Evolutionary conservation across 305 asterid genomes (phyloP).

Genomic region (Fraxinus sp.): DNA sequence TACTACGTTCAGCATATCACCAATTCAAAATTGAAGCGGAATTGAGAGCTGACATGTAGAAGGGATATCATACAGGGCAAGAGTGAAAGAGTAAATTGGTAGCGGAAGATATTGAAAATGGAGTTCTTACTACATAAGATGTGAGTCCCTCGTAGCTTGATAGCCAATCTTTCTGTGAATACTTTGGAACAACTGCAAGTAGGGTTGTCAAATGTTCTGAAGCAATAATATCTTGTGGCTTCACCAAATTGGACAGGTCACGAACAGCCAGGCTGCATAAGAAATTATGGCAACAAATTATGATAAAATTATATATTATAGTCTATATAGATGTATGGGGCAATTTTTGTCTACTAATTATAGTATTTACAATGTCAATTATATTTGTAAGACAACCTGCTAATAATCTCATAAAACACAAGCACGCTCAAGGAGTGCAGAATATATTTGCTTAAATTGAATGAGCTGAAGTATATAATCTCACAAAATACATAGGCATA

Average conservation of each 20-base stretch:
- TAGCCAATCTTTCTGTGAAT: constrained; percentile 95
- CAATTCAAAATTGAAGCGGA: not conserved
- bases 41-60: constrained; percentile 13
- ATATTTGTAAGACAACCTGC: not conserved
- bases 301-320: not conserved
- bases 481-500: constrained; percentile 26
- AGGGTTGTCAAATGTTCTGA: constrained; percentile 88
- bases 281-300: constrained; percentile 5
- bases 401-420: constrained; percentile 8
- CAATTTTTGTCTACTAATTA: not conserved
- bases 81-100: not conserved
- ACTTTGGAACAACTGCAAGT: constrained; percentile 77
- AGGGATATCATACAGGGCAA: not conserved
- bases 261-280: constrained; percentile 88
- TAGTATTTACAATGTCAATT: not conserved
- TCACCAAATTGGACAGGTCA: constrained; percentile 93
- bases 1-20: not conserved
- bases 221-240: constrained; percentile 70
- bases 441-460: not conserved
- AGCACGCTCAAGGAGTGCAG: not conserved
- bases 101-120: constrained; percentile 1
- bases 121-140: constrained; percentile 66
- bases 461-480: not conserved
- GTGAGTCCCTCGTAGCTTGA: constrained; percentile 88
- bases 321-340: not conserved